phyloP scores from a whole-genome alignment of 129 eudicot species.

The Kitagawia praeruptora region DNA sequence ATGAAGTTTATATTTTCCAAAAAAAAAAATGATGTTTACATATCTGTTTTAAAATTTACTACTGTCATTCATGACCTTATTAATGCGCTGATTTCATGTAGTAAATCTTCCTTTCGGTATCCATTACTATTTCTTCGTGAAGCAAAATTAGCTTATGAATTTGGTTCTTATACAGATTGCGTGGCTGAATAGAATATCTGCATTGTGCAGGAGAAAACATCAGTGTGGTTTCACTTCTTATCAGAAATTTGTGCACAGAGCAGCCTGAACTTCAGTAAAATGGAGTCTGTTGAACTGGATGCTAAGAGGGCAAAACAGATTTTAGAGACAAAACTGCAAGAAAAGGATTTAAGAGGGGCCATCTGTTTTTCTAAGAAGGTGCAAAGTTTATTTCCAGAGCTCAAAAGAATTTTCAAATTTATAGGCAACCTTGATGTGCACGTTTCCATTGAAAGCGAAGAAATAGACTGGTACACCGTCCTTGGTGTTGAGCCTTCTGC shows the following conservation, averaged over 20 bases:
- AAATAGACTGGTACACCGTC: constrained; percentile 56
- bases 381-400: constrained; percentile 43
- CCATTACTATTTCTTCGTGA: not conserved
- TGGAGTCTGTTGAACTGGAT: not conserved
- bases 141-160: not conserved
- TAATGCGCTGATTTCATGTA: not conserved
- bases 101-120: not conserved
- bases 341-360: constrained; percentile 54
- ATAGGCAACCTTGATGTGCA: constrained; percentile 42
- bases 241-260: not conserved
- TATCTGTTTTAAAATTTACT: not conserved
- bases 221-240: not conserved
- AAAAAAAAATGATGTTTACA: not conserved
- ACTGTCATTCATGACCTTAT: not conserved
- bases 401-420: constrained; percentile 51
- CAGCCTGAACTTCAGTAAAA: not conserved
- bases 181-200: not conserved
- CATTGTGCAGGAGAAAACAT: not conserved
- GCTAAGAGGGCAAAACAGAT: constrained; percentile 47
- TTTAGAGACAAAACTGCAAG: constrained; percentile 46
- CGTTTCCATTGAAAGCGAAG: constrained; percentile 41
- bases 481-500: constrained; percentile 54
- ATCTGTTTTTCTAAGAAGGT: constrained; percentile 50
- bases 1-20: not conserved
- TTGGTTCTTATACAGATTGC: not conserved